Evolutionary conservation across 1,284 basidiomycete genomes (phyloP), one percentile per base, ranked within the genome.

Genomic region (Coniophora puteana): DNA sequence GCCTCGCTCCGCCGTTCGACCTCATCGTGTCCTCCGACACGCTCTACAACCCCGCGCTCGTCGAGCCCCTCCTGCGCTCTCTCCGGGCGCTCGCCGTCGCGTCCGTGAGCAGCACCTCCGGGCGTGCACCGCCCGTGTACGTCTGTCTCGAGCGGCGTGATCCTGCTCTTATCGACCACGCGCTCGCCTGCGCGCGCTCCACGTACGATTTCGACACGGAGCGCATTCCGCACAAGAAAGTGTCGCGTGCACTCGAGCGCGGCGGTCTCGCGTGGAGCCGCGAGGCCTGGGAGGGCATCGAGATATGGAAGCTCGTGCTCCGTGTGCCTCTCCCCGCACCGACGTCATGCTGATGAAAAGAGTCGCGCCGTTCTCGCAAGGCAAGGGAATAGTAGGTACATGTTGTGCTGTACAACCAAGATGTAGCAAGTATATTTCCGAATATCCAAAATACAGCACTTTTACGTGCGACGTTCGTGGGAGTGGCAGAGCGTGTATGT

Each of bases 1-100:
- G 43, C 30, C 65, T 75, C 12, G 45, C 51, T 10, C 75, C 77
- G 16, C 80, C 80, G 0, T 86, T 87, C 65, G 86, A 93, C 63
- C 70, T 93, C 46, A 82, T 95, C 48, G 61, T 90, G 42, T 83
- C 89, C 13, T 83, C 91, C 42, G 93, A 96, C 62, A 94, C 93
- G 0, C 67, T 94, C 40, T 95, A 93, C 60, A 63, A 72, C 22
- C 58, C 73, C 1, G 65, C 73, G 7, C 80, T 94, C 37, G 62
- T 85, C 22, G 57, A 71, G 13, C 88, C 88, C 0, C 78, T 95
- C 34, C 72, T 93, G 32, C 72, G 75, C 31, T 79, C 86, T n/a
- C 61, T 91, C 5, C 71, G 72, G 31, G 61, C 67, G 24, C 66
- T 88, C 27, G 72, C 73, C 54, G 55, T 58, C 35, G 36, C 41